Evolutionary conservation across 345 rosid species (phyloP), one percentile per base, ranked within the genome.

Genomic region (Diplotaxis tenuifolia): DNA sequence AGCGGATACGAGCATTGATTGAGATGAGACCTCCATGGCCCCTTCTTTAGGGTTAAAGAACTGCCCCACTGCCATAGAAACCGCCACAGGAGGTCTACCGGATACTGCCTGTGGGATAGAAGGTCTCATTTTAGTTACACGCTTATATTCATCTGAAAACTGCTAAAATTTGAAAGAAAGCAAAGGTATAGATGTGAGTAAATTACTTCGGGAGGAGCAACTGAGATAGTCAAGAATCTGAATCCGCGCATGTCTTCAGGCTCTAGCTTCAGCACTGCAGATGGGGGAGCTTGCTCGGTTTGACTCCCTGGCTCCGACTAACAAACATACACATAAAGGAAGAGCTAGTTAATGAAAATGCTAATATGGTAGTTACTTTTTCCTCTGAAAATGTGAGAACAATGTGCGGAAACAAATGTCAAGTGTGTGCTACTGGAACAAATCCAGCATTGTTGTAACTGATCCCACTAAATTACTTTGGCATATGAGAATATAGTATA

Each of bases 231-330:
- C 81, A 92, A 78, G 81, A 92, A 95, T 83, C 90, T 85, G 84
- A 87, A 92, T 52, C 96, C 94, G 27, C 0, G 82, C 96, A 90
- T 82, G 72, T 92, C 96, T 69, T 88, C 86, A 16, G 96, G 97
- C 65, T 79, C 83, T 78, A 95, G 86, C 75, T 64, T 59, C 81
- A 95, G 82, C 54, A 92, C 82, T 55, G 93, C 87, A 75, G 99
- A 89, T 63, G 99, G 99, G 80, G 99, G 96, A 7, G 96, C 89
- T 84, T 95, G 99, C 85, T 95, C 99, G 4, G 99, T 95, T 82
- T 95, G 96, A 84, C 97, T 88, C 55, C 99, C 99, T 58, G 99
- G 99, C 80, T 95, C 97, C 23, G 87, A 75, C 99, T 95, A 82
- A 72, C 34, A 77, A 75, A 65, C 42, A 75, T 59, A 54, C 10